These are phyloP conservation scores for Penicillium taxi DNA, from an alignment of 495 filamentous ascomycete genomes.

Conservation along the genomic window DNA sequence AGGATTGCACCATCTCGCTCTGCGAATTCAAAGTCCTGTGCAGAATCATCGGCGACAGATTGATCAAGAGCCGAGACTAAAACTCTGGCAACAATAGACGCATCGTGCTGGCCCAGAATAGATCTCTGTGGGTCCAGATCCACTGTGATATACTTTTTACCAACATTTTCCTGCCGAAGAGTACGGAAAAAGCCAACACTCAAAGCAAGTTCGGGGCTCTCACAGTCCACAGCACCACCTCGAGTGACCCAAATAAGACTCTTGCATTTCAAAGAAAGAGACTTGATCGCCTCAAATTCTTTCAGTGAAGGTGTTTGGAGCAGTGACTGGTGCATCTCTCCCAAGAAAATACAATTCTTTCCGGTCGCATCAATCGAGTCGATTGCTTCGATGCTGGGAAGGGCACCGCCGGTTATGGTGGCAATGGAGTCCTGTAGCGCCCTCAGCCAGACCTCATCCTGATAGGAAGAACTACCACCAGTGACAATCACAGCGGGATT, in stretches of 20 bases:
- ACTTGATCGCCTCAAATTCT: no score
- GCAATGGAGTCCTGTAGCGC: no score
- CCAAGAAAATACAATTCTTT: no score
- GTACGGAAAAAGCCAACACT: not conserved
- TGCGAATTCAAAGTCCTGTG: not conserved
- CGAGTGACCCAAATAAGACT: conserved; percentile 2
- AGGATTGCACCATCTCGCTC: not conserved
- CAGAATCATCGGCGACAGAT: not conserved
- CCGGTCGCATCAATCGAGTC: no score
- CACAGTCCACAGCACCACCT: not conserved
- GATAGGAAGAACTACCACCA: no score
- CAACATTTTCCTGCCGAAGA: not conserved
- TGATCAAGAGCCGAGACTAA: no score
- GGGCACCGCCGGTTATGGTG: no score
- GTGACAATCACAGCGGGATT: no score
- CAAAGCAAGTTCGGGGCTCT: not conserved
- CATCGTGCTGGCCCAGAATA: not conserved
- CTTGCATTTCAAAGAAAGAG: not conserved
- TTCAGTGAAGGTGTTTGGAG: not conserved
- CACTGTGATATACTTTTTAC: not conserved
- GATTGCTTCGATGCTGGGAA: no score
- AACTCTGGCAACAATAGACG: not conserved
- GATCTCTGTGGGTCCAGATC: conserved; percentile 1
- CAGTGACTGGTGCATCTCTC: not conserved
- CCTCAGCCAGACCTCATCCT: no score